Evolutionary conservation across 2,329 filamentous ascomycete species (phyloP), one percentile per base, ranked within the genome.

Genomic region (Fusarium fracticaudum): DNA sequence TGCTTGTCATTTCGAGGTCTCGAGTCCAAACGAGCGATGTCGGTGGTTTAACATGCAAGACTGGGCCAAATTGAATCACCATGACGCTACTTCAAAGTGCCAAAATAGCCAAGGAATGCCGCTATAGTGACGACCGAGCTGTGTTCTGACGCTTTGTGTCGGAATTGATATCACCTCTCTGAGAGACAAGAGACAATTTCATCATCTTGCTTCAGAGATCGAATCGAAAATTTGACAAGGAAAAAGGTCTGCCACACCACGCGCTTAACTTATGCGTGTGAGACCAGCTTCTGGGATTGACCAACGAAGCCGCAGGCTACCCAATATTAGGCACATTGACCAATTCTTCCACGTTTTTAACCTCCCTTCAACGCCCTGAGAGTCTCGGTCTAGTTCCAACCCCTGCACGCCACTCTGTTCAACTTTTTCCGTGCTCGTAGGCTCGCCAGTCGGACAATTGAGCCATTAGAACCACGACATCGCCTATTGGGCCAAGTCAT

Each of bases 291-390:
- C 51, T 58, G 64, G 62, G 59, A 72, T 60, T 64, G 71, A 71
- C 58, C 63, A 73, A 71, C 60, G 57, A 74, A 67, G 60, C 63
- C 53, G 38, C 50, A n/a, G 54, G 37, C 55, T 38, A 54, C 35
- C 24, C 58, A 72, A 41, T 45, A 62, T 24, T 47, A 54, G 58
- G 51, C 41, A 47, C 51, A 35, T 63, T 55, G 60, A 54, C 41
- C 66, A 69, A 64, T 67, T 60, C 64, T 73, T 74, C 77, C 77
- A 78, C 75, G 77, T 78, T 78, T 76, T 77, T 64, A 59, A 59
- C 61, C 72, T 72, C 69, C 69, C 24, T 54, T 60, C 65, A 64
- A 50, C 71, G 55, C 50, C 44, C 54, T 66, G 74, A 29, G 40
- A 35, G 45, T 67, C 63, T 61, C 67, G 51, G 69, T 65, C 60